phyloP scores from a whole-genome alignment of 1,139 yeast genomes.

The Pneumocystis jirovecii region DNA sequence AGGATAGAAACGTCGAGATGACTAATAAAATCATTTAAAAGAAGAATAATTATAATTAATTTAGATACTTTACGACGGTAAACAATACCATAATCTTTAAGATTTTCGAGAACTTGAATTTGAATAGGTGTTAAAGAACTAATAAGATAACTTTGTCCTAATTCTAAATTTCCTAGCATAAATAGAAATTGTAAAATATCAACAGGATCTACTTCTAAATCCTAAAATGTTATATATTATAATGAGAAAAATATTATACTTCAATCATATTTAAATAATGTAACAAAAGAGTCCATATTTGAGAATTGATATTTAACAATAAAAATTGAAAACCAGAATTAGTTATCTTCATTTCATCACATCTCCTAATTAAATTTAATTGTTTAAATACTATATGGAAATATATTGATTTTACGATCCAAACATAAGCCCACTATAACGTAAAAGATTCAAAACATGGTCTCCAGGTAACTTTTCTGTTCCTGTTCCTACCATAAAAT shows the following conservation, averaged over 20 bases:
- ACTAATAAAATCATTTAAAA: constrained; percentile 21
- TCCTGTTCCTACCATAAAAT: constrained; percentile 87
- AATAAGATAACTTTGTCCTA: constrained; percentile 73
- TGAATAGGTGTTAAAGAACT: constrained; percentile 67
- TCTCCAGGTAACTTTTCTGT: constrained; percentile 30
- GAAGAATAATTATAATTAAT: background rate
- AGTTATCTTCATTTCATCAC: constrained; percentile 52
- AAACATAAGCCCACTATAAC: constrained; percentile 78
- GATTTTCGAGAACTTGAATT: constrained; percentile 70
- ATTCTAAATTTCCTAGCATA: constrained; percentile 79
- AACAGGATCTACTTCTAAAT: constrained; percentile 83
- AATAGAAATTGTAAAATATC: constrained; percentile 88
- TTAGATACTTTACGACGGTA: constrained; percentile 41
- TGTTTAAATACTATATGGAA: constrained; percentile 8
- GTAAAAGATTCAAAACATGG: constrained; percentile 26
- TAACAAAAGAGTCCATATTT: constrained; percentile 78
- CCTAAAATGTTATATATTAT: constrained; percentile 16
- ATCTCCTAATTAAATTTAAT: constrained; percentile 18
- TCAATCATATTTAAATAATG: constrained; percentile 81
- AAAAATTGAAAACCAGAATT: constrained; percentile 87
- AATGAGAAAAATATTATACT: constrained; percentile 1
- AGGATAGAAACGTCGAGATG: constrained; percentile 63
- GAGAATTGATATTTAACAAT: constrained; percentile 83
- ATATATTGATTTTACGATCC: constrained; percentile 26
- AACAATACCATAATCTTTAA: constrained; percentile 81